Conservation (phyloP, 371 early-diverging fungal species). For the Mucor saturninus region DNA sequence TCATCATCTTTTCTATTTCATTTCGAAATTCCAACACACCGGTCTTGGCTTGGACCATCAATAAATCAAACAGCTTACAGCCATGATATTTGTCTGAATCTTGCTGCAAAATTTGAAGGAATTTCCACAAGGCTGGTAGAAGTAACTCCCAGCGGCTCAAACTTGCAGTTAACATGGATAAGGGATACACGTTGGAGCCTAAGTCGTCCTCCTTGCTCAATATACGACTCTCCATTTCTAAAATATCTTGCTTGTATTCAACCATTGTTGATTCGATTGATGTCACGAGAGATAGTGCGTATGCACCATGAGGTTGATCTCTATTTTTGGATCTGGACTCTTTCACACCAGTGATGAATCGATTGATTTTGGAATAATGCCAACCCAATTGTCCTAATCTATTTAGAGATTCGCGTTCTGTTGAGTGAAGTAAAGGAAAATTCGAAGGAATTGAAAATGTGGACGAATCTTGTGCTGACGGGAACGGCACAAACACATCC, state of each 20-base stretch:
- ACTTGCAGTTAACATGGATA: constrained; percentile 46
- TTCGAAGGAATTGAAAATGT: constrained; percentile 64
- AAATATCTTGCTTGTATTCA: constrained; percentile 59
- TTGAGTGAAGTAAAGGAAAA: constrained; percentile 69
- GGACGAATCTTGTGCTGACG: constrained; percentile 39
- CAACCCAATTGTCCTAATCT: constrained; percentile 71
- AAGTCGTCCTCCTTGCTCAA: constrained; percentile 52
- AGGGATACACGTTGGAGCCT: constrained; percentile 51
- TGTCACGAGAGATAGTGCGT: constrained; percentile 59
- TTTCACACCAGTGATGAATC: constrained; percentile 40
- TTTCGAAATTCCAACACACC: constrained; percentile 60
- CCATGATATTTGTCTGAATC: constrained; percentile 53
- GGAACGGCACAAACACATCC: constrained; percentile 67
- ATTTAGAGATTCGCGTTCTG: constrained; percentile 71
- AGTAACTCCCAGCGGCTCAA: constrained; percentile 51
- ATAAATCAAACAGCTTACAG: constrained; percentile 56
- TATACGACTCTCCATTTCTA: constrained; percentile 61
- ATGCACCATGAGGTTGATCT: constrained; percentile 38
- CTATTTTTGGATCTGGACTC: constrained; percentile 16
- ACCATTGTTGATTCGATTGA: constrained; percentile 55
- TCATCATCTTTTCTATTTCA: constrained; percentile 58
- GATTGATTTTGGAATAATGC: constrained; percentile 49
- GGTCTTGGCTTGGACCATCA: constrained; percentile 60
- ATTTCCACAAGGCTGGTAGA: constrained; percentile 47
- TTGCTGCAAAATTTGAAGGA: constrained; percentile 33